Percentiles rank a stretch among this genome's conserved stretches.
Conservation (phyloP, 768 basidiomycete genomes). For the Inosperma sp. region DNA sequence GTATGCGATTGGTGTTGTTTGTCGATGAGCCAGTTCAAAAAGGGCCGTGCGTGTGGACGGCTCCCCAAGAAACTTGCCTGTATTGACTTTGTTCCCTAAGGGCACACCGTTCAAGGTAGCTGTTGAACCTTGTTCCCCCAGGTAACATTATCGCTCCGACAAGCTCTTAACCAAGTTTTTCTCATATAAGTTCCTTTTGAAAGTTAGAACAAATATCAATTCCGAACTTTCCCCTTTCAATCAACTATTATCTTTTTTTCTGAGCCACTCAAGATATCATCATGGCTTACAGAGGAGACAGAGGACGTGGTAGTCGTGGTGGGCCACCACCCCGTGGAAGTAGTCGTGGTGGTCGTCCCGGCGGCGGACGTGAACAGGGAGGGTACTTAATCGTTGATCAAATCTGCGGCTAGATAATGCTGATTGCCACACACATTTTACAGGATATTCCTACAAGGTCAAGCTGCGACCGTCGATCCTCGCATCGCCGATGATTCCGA, state of each 20-base stretch:
- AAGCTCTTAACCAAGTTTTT: not conserved
- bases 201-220: no score
- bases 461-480: conserved; percentile 37
- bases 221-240: conserved; percentile 1
- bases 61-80: conserved; percentile 13
- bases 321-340: conserved; percentile 23
- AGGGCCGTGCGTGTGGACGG: no score
- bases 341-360: conserved; percentile 30
- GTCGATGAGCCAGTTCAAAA: no score
- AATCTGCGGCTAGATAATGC: not conserved
- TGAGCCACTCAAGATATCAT: not conserved
- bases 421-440: conserved; percentile 9
- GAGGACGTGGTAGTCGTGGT: conserved; percentile 40
- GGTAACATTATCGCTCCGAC: conserved; percentile 21
- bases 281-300: conserved; percentile 32
- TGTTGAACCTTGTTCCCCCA: conserved; percentile 24
- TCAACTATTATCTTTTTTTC: not conserved
- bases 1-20: conserved; percentile 28
- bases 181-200: conserved; percentile 1
- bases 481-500: conserved; percentile 41
- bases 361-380: conserved; percentile 28
- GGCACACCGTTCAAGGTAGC: conserved; percentile 25
- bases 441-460: conserved; percentile 40
- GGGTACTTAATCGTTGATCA: conserved; percentile 32
- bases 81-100: conserved; percentile 23